These are phyloP conservation scores for Dalbergia cultrata DNA, from an alignment of 306 rosid genomes.

Conservation along the genomic window DNA sequence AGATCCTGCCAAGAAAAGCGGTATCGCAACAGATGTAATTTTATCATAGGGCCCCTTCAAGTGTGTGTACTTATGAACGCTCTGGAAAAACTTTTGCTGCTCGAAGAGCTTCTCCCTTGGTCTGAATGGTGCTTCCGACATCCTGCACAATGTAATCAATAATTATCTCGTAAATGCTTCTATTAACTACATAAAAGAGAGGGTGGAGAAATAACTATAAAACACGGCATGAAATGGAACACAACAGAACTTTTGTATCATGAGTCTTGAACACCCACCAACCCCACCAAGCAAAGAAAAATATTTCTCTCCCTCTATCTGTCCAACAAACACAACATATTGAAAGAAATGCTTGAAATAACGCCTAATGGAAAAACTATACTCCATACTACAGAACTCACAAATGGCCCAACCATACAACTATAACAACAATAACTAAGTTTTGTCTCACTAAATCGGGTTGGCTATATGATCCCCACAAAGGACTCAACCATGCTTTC, in stretches of 20 bases:
- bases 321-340: not conserved
- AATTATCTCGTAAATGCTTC: slow-evolving; percentile 23
- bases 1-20: slow-evolving; percentile 78
- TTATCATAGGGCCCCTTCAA: slow-evolving; percentile 86
- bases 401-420: not conserved
- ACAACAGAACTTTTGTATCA: slow-evolving; percentile 2
- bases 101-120: slow-evolving; percentile 83
- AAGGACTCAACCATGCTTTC: not conserved
- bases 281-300: not conserved
- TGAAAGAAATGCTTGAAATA: slow-evolving; percentile 5
- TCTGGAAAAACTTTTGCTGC: slow-evolving; percentile 78
- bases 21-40: slow-evolving; percentile 94
- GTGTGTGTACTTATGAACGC: slow-evolving; percentile 69
- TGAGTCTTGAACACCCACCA: not conserved
- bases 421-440: no score
- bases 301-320: not conserved
- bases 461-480: no score
- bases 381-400: not conserved
- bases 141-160: slow-evolving; percentile 53
- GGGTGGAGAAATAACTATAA: not conserved
- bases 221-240: slow-evolving; percentile 23
- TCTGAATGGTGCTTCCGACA: slow-evolving; percentile 87
- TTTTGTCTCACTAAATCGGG: no score
- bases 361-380: not conserved
- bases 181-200: not conserved